These are phyloP conservation scores for Allantophomopsis cytisporea DNA, from an alignment of 2,329 filamentous ascomycete genomes.

Conservation along the genomic window DNA sequence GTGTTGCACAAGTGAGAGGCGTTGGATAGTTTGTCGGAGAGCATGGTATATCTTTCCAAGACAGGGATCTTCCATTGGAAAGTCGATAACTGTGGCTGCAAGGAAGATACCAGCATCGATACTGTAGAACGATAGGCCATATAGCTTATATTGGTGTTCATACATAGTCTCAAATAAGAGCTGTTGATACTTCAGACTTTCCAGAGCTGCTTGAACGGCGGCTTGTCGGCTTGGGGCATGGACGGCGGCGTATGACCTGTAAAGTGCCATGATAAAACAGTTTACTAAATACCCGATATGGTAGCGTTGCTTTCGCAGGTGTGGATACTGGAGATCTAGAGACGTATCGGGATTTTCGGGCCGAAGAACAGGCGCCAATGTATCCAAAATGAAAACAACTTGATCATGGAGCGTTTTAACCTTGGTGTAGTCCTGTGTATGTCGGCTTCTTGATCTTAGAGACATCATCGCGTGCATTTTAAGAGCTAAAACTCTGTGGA, in stretches of 20 bases:
- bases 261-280: neutral
- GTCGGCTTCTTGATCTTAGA: neutral
- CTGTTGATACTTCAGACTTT: neutral
- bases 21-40: neutral
- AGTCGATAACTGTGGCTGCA: neutral
- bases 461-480: neutral
- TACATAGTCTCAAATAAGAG: neutral
- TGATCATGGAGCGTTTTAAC: neutral
- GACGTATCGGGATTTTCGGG: constrained; percentile 1
- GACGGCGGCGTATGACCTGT: neutral
- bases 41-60: neutral
- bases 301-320: neutral
- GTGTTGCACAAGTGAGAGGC: neutral
- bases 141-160: neutral
- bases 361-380: neutral
- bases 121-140: neutral
- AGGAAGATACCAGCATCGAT: constrained; percentile 2
- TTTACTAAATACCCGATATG: neutral
- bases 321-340: neutral
- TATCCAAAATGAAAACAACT: neutral
- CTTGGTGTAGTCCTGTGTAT: neutral
- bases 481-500: neutral
- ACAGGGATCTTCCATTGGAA: neutral
- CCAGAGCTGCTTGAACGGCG: neutral
- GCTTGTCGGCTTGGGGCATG: neutral